Evolutionary conservation across 805 yeast genomes (phyloP), one percentile per base, ranked within the genome.

Genomic region (Gaillardinia entomophila): DNA sequence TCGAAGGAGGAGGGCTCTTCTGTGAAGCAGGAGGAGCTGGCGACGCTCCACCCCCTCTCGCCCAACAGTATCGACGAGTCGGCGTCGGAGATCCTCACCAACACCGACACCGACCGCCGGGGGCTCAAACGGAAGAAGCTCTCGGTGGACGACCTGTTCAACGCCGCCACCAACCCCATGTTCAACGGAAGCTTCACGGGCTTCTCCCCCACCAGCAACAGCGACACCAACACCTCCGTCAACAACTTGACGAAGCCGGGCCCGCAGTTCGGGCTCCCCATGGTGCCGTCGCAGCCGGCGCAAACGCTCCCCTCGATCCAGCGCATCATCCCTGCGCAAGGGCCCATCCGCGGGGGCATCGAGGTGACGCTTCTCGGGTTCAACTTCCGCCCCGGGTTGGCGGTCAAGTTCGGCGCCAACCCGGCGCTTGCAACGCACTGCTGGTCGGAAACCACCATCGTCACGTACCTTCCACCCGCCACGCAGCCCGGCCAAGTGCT

Each of bases 391-490:
- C 83, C 82, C 12, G 96, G 95, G 0, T 63, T 90, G 36, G 66
- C 68, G 16, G 96, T 90, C 12, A 82, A 82, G 57, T 92, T 92
- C 60, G 98, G 98, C 22, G 77, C 81, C 10, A 79, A 78, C 51
- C 64, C 71, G 37, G 87, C 92, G 0, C 57, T 84, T 20, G 82
- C 92, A 3, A 87, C 97, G 0, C 96, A 88, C 50, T 89, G 95
- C 58, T 92, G 98, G 98, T 85, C 94, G 29, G 92, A 84, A 25
- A 73, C 92, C 2, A 92, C 98, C 0, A 83, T 92, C 33, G 95
- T 92, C 2, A 87, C 97, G 0, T 87, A 84, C 48, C 65, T 92
- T 31, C 98, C 98, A 3, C 97, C 98, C 3, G 85, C 97, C 1
- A 60, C 81, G 8, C 77, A 74, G 36, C 82, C 96, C 0, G 97